A percentile compares a stretch with the other conserved stretches of the same genome.
Conservation (phyloP, 805 yeast genomes). For the Saccharomycopsis fibuligera region DNA sequence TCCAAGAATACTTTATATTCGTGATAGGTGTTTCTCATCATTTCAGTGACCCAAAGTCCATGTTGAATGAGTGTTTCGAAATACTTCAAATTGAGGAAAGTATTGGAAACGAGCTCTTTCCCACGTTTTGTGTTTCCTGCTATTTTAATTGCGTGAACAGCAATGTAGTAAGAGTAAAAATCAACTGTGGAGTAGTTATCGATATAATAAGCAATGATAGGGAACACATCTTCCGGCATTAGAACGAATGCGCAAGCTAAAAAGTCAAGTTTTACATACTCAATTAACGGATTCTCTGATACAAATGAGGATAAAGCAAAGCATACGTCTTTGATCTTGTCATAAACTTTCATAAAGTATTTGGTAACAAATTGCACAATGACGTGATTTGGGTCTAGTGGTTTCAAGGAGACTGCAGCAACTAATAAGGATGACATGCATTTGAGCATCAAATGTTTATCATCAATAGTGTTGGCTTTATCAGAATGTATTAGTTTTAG, state of each 20-base stretch:
- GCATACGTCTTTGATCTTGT: slow-evolving; percentile 5
- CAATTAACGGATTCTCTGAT: slow-evolving; percentile 9
- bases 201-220: not conserved
- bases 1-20: not conserved
- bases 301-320: not conserved
- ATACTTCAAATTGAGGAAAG: not conserved
- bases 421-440: not conserved
- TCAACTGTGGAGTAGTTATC: slow-evolving; percentile 1
- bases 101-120: not conserved
- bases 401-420: slow-evolving; percentile 3
- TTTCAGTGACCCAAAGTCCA: not conserved
- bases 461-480: not conserved
- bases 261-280: slow-evolving; percentile 10
- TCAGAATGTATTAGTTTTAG: not conserved
- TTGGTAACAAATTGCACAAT: slow-evolving; percentile 8
- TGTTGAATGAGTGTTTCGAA: not conserved
- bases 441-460: slow-evolving; percentile 12
- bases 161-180: slow-evolving; percentile 10
- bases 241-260: slow-evolving; percentile 4
- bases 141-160: not conserved
- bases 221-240: slow-evolving; percentile 7
- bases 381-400: slow-evolving; percentile 7
- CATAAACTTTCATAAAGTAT: slow-evolving; percentile 3
- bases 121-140: not conserved
- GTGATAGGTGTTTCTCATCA: slow-evolving; percentile 5